phyloP scores from a whole-genome alignment of 2,329 filamentous ascomycete species.

The Pyrenochaeta sp. region DNA sequence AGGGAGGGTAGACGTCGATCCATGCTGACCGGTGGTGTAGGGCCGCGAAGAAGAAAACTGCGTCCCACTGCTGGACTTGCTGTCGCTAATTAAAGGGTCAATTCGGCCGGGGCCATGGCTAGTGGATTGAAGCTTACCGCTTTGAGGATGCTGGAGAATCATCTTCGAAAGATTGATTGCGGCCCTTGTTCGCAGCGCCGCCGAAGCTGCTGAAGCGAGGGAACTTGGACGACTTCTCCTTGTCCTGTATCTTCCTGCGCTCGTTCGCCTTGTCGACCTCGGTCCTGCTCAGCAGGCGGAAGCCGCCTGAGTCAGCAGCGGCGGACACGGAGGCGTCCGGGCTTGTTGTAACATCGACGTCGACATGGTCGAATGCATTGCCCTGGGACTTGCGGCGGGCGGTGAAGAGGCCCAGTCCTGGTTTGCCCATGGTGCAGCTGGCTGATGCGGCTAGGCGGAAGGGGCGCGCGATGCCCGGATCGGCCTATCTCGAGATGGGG shows the following conservation, averaged over 20 bases:
- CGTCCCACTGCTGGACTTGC: conserved; percentile 52
- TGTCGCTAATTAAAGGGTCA: conserved; percentile 46
- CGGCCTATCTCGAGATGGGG: conserved; percentile 25
- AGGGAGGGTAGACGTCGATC: conserved; percentile 51
- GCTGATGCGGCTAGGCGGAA: conserved; percentile 7
- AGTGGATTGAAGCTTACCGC: conserved; percentile 40
- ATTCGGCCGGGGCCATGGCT: conserved; percentile 34
- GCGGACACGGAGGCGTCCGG: conserved; percentile 31
- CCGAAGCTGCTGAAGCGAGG: conserved; percentile 46
- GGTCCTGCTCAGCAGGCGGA: conserved; percentile 45
- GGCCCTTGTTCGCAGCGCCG: conserved; percentile 37
- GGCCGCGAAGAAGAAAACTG: conserved; percentile 44
- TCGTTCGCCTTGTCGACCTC: conserved; percentile 41
- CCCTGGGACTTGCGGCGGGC: conserved; percentile 49
- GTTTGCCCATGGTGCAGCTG: conserved; percentile 39
- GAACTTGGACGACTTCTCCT: conserved; percentile 44
- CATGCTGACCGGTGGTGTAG: conserved; percentile 48
- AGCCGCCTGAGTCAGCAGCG: conserved; percentile 36
- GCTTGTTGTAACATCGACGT: conserved; percentile 23
- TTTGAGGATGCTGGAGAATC: conserved; percentile 47
- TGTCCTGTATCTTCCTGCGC: conserved; percentile 40
- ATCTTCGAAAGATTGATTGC: conserved; percentile 48
- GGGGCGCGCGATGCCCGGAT: conserved; percentile 24
- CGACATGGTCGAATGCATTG: conserved; percentile 44
- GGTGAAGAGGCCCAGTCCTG: conserved; percentile 43